These are phyloP conservation scores for Phytopythium ostracodes DNA, from an alignment of 352 stramenopile genomes.

Conservation along the genomic window DNA sequence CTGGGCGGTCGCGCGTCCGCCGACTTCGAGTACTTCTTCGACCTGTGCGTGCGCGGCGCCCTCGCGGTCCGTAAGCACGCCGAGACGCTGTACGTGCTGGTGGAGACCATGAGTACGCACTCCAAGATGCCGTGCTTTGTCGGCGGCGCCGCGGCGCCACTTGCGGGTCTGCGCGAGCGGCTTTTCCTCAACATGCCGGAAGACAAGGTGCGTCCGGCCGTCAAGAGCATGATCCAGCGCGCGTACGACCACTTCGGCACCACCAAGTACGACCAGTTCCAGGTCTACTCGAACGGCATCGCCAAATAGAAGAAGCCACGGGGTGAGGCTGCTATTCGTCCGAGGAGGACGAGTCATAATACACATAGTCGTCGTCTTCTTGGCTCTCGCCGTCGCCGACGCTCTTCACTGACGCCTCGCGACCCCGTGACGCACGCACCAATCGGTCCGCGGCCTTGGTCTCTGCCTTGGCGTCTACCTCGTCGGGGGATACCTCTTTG, in stretches of 20 bases:
- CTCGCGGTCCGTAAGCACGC: conserved; percentile 89
- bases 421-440: not conserved
- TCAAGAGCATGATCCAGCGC: conserved; percentile 92
- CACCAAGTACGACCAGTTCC: conserved; percentile 94
- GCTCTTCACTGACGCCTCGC: not conserved
- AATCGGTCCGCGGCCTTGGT: not conserved
- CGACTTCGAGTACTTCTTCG: conserved; percentile 92
- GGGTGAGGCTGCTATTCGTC: not conserved
- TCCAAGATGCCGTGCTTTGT: conserved; percentile 75
- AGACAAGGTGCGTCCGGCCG: conserved; percentile 54
- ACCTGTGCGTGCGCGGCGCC: conserved; percentile 93
- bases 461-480: not conserved
- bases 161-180: conserved; percentile 53
- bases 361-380: conserved; percentile 15
- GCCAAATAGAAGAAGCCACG: conserved; percentile 40
- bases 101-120: conserved; percentile 93
- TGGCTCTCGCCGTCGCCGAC: not conserved
- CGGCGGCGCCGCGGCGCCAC: conserved; percentile 22
- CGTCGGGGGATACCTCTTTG: not conserved
- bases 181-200: conserved; percentile 66
- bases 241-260: conserved; percentile 95
- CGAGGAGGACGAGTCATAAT: conserved; percentile 11
- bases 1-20: conserved; percentile 89
- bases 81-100: conserved; percentile 92
- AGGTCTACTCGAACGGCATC: conserved; percentile 91